Percentiles rank a stretch among this genome's conserved stretches.
Evolutionary conservation across 2,329 filamentous ascomycete genomes (phyloP).

Genomic region (Xylaria sp.): DNA sequence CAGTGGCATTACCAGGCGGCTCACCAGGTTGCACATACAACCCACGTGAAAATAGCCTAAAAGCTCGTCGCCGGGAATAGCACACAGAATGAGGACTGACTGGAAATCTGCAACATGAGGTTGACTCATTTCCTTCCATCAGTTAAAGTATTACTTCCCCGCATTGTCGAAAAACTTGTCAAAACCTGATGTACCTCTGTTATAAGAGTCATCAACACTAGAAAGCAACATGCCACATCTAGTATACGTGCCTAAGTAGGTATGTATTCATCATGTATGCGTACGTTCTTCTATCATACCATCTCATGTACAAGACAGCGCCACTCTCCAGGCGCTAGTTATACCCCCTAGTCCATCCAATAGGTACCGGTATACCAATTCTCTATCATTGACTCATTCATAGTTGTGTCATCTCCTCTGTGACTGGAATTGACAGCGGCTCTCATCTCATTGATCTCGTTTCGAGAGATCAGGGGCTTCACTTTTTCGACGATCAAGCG

Average conservation of each 20-base stretch:
- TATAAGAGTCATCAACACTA: slow-evolving; percentile 4
- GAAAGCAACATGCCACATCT: no score
- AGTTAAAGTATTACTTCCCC: background rate
- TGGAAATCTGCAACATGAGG: background rate
- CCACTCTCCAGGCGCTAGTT: slow-evolving; percentile 8
- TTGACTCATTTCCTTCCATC: slow-evolving; percentile 18
- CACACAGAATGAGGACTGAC: background rate
- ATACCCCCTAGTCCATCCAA: slow-evolving; percentile 5
- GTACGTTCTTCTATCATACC: background rate
- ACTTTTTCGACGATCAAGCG: background rate
- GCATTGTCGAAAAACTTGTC: background rate
- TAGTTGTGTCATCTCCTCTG: slow-evolving; percentile 11
- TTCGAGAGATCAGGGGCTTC: background rate
- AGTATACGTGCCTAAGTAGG: no score
- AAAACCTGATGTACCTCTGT: background rate
- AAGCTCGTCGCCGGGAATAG: slow-evolving; percentile 5
- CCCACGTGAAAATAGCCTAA: slow-evolving; percentile 30
- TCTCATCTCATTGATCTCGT: slow-evolving; percentile 11
- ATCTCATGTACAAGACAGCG: background rate
- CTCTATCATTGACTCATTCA: slow-evolving; percentile 21
- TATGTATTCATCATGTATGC: background rate
- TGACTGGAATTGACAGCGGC: slow-evolving; percentile 8
- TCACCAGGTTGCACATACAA: no score
- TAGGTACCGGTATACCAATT: background rate
- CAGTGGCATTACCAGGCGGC: background rate